A percentile compares a stretch with the other conserved stretches of the same genome.
These are phyloP conservation scores for Tylopilus sp. DNA, from an alignment of 768 basidiomycete species.

Conservation along the genomic window DNA sequence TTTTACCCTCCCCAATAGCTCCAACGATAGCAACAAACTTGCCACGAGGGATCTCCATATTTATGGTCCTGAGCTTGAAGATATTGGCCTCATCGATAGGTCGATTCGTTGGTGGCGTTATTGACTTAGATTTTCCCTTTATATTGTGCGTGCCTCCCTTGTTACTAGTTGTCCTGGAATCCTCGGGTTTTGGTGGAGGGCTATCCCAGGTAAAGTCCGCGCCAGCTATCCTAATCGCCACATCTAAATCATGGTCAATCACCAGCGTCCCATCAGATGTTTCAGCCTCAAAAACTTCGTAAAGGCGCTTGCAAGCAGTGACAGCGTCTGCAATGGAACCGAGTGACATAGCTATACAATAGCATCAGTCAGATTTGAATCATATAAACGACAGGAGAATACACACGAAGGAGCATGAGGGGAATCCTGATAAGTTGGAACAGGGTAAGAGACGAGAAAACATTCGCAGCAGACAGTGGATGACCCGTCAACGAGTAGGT, in stretches of 20 bases:
- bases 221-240: slow-evolving; percentile 62
- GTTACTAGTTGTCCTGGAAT: slow-evolving; percentile 13
- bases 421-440: slow-evolving; percentile 84
- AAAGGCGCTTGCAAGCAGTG: slow-evolving; percentile 75
- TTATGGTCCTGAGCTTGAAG: slow-evolving; percentile 67
- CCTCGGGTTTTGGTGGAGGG: slow-evolving; percentile 51
- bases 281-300: slow-evolving; percentile 84
- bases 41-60: slow-evolving; percentile 68
- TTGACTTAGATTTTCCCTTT: slow-evolving; percentile 16
- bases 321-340: slow-evolving; percentile 81
- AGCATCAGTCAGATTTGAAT: slow-evolving; percentile 7
- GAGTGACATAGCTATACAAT: slow-evolving; percentile 56
- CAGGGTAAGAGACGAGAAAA: slow-evolving; percentile 82
- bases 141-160: slow-evolving; percentile 4
- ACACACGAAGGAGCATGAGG: slow-evolving; percentile 63
- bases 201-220: slow-evolving; percentile 89
- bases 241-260: slow-evolving; percentile 51
- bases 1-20: slow-evolving; percentile 54
- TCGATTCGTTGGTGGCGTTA: slow-evolving; percentile 22
- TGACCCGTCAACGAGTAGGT: slow-evolving; percentile 77
- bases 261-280: slow-evolving; percentile 55
- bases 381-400: neutral
- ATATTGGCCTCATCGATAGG: slow-evolving; percentile 37
- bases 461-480: slow-evolving; percentile 58
- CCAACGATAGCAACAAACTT: slow-evolving; percentile 84